phyloP scores from a whole-genome alignment of 441 rosid genomes.

The Biscutella auriculata region DNA sequence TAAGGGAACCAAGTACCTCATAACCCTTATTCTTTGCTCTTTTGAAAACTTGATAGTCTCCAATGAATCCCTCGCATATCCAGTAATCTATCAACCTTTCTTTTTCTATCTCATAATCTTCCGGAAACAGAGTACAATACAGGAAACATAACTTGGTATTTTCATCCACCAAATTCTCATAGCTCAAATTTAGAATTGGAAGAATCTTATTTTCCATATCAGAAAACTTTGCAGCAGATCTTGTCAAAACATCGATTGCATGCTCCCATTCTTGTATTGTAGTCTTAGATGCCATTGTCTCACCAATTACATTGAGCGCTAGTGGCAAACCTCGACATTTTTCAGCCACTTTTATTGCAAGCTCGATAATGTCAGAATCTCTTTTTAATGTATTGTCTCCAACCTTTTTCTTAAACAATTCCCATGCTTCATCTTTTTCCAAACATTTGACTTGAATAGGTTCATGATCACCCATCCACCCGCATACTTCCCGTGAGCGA shows the following conservation, averaged over 20 bases:
- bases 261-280: slow-evolving; percentile 15
- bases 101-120: not conserved
- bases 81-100: slow-evolving; percentile 14
- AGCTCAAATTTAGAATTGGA: slow-evolving; percentile 13
- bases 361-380: not conserved
- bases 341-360: not conserved
- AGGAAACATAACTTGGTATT: slow-evolving; percentile 7
- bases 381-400: not conserved
- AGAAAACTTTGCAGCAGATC: too few species aligned
- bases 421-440: not conserved
- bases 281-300: slow-evolving; percentile 15
- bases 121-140: slow-evolving; percentile 24
- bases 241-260: slow-evolving; percentile 3
- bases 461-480: slow-evolving; percentile 15
- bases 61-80: slow-evolving; percentile 21
- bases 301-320: slow-evolving; percentile 12
- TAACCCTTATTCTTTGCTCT: slow-evolving; percentile 3
- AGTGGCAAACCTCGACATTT: slow-evolving; percentile 20
- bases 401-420: slow-evolving; percentile 1
- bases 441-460: slow-evolving; percentile 6
- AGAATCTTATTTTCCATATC: not conserved
- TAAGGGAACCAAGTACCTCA: slow-evolving; percentile 9
- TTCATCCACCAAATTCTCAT: slow-evolving; percentile 8
- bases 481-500: slow-evolving; percentile 15
- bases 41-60: not conserved